A percentile compares a stretch with the other conserved stretches of the same genome.
These are phyloP conservation scores for Tinospora cordifolia DNA, from an alignment of 164 flowering plant species.

Conservation along the genomic window DNA sequence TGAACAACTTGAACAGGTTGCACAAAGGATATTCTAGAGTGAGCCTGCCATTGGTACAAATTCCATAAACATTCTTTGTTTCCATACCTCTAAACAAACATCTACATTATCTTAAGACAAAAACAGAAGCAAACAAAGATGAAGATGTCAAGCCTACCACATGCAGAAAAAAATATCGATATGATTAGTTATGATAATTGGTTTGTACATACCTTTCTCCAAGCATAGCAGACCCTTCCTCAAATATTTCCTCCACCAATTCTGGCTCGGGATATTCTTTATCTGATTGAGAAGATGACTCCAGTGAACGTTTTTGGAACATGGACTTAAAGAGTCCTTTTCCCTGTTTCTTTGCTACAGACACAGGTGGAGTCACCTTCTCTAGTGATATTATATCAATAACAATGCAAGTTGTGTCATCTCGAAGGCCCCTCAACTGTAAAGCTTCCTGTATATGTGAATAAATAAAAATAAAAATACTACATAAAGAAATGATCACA, in stretches of 20 bases:
- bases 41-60: conserved; percentile 48
- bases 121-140: background rate
- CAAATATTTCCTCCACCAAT: conserved; percentile 80
- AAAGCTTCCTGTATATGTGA: conserved; percentile 62
- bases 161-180: too few relatives aligned
- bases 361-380: conserved; percentile 46
- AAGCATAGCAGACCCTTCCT: conserved; percentile 94
- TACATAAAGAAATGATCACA: background rate
- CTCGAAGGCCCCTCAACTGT: conserved; percentile 69
- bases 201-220: conserved; percentile 64
- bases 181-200: too few relatives aligned
- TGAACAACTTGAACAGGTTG: conserved; percentile 90
- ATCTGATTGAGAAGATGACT: conserved; percentile 50
- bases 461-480: background rate
- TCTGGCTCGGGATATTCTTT: conserved; percentile 60
- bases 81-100: too few relatives aligned
- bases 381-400: conserved; percentile 67
- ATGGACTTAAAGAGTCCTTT: conserved; percentile 76
- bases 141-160: background rate
- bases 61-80: background rate
- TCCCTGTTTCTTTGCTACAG: conserved; percentile 67
- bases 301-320: conserved; percentile 61
- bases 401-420: conserved; percentile 97
- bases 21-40: conserved; percentile 81
- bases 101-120: background rate